Evolutionary conservation across 805 yeast species (phyloP), one percentile per base, ranked within the genome.

Genomic region (Priceomyces haplophilus): DNA sequence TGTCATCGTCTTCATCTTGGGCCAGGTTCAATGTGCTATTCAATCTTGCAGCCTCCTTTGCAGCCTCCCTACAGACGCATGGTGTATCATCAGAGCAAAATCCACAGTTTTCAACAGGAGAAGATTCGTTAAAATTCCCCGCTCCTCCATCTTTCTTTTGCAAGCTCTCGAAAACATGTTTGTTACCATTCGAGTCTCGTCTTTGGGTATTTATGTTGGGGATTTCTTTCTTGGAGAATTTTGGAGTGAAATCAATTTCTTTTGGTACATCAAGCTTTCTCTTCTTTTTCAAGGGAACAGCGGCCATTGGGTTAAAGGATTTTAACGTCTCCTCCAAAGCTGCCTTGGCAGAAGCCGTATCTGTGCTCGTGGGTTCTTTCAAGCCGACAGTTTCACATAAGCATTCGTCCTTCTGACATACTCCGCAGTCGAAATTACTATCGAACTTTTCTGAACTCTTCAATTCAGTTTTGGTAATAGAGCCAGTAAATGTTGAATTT

Each of bases 51-150:
- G 75, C 76, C 54, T 75, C 80, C 50, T 72, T 69, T 2, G 80
- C 82, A 13, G 79, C 85, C 52, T 88, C 97, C 20, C 91, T 79
- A 60, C 97, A 91, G 2, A 91, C 85, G 64, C 98, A 91, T 2
- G 96, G 90, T 0, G 95, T 82, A 51, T 82, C 93, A 51, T 87
- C 96, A 0, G 95, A 80, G 58, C 98, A 91, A 62, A 91, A 90
- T 0, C 98, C 98, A 64, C 98, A 91, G 45, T 85, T 80, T 50
- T 86, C 95, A 46, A 73, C 71, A 5, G 80, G 76, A 1, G 78
- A 75, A 30, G 64, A 63, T 38, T 74, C 78, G 46, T 72, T 65
- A 44, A 72, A 68, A 17, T 53, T 58, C 1, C 48, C 47, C 27
- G 47, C 27, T 15, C 25, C n/a, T 15, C 29, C 53, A 45, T 40